Evolutionary conservation across 2,329 filamentous ascomycete genomes (phyloP).

Genomic region (Fulvia fulva): DNA sequence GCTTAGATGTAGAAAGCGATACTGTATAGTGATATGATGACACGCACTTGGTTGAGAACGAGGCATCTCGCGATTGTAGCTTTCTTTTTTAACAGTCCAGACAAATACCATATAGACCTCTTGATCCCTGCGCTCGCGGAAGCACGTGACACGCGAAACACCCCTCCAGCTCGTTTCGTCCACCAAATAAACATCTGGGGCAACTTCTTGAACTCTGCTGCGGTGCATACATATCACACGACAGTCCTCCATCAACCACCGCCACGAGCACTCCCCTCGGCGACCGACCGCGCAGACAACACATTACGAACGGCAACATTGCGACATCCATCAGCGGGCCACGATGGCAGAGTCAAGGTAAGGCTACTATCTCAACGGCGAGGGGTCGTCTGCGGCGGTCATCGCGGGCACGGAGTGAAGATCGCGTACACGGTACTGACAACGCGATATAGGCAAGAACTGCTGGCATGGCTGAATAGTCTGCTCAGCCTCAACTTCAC

Average conservation of each 20-base stretch:
- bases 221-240: neutral
- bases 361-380: neutral
- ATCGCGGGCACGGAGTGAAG: neutral
- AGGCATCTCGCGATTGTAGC: neutral
- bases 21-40: neutral
- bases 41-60: neutral
- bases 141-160: neutral
- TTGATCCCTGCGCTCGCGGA: too few species aligned
- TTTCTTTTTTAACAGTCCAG: too few species aligned
- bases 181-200: neutral
- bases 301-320: neutral
- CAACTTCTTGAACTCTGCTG: neutral
- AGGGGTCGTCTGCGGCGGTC: neutral
- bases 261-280: neutral
- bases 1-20: conserved; percentile 4
- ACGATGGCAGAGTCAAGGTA: conserved; percentile 29
- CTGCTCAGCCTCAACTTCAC: conserved; percentile 95
- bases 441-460: conserved; percentile 71
- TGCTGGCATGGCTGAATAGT: conserved; percentile 94
- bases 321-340: neutral
- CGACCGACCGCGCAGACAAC: neutral
- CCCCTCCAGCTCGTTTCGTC: neutral
- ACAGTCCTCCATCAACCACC: neutral
- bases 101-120: too few species aligned
- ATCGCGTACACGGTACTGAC: conserved; percentile 4